Conservation (phyloP, 192 early-diverging fungal species). For the Backusella tarrabulga region DNA sequence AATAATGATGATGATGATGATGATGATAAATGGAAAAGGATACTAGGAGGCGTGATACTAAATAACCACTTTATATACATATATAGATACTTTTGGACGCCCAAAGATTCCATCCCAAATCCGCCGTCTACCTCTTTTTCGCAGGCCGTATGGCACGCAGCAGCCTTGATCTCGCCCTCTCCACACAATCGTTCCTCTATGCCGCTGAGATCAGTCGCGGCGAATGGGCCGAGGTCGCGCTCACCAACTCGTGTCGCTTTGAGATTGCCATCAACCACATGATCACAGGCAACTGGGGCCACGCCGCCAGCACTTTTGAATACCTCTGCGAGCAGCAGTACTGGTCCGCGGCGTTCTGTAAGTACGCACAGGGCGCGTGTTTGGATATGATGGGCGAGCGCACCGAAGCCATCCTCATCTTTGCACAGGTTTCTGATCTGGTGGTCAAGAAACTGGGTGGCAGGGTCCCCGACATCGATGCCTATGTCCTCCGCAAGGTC, state of each 20-base stretch:
- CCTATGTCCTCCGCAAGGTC: slow-evolving; percentile 46
- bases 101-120: slow-evolving; percentile 43
- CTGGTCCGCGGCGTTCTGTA: slow-evolving; percentile 51
- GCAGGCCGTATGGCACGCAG: slow-evolving; percentile 44
- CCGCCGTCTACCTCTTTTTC: slow-evolving; percentile 52
- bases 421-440: slow-evolving; percentile 46
- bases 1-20: no score
- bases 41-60: no score
- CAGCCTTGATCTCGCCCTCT: slow-evolving; percentile 27
- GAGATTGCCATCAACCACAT: slow-evolving; percentile 50
- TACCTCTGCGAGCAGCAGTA: slow-evolving; percentile 44
- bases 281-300: slow-evolving; percentile 44
- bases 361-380: slow-evolving; percentile 47
- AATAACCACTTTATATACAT: background rate
- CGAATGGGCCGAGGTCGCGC: slow-evolving; percentile 41
- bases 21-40: no score
- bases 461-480: slow-evolving; percentile 42
- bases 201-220: slow-evolving; percentile 33
- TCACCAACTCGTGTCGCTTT: slow-evolving; percentile 46
- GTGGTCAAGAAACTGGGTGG: slow-evolving; percentile 41
- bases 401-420: slow-evolving; percentile 69
- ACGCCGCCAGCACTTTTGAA: slow-evolving; percentile 38
- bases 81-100: slow-evolving; percentile 42
- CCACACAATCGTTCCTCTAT: slow-evolving; percentile 35
- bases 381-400: slow-evolving; percentile 59